phyloP scores from a whole-genome alignment of 164 flowering plant species.

The Houttuynia cordata region DNA sequence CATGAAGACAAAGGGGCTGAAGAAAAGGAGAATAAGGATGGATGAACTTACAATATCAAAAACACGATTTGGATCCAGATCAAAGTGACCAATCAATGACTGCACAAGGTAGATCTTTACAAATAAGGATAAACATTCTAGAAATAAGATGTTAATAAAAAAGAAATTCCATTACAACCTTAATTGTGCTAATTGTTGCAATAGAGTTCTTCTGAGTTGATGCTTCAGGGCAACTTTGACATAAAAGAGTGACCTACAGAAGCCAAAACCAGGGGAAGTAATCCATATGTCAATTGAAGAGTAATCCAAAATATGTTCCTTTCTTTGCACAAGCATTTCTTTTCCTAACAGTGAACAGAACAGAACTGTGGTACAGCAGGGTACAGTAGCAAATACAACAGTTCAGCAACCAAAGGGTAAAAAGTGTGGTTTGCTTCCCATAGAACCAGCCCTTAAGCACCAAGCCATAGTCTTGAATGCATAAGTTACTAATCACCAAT shows the following conservation, averaged over 20 bases:
- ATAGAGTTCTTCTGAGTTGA: conserved; percentile 37
- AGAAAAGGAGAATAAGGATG: neutral
- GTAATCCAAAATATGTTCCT: neutral
- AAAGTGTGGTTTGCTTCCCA: too few species aligned
- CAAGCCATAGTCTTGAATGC: too few species aligned
- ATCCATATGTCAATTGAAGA: neutral
- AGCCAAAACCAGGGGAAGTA: neutral
- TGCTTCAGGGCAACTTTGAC: conserved; percentile 46
- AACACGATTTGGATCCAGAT: conserved; percentile 97
- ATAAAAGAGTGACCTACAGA: conserved; percentile 78
- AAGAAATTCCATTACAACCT: conserved; percentile 34
- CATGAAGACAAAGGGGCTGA: neutral
- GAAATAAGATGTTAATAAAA: neutral
- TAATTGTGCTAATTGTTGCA: conserved; percentile 75
- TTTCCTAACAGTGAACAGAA: too few species aligned
- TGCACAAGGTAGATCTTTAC: conserved; percentile 22
- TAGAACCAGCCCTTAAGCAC: too few species aligned
- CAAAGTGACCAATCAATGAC: conserved; percentile 98
- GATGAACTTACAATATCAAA: conserved; percentile 86
- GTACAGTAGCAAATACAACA: too few species aligned
- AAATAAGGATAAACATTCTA: neutral
- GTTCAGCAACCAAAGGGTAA: too few species aligned
- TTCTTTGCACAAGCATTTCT: too few species aligned
- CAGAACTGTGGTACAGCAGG: too few species aligned
- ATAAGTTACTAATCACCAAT: too few species aligned